Evolutionary conservation across 192 early-diverging fungal genomes (phyloP).

Genomic region (Linnemannia exigua): DNA sequence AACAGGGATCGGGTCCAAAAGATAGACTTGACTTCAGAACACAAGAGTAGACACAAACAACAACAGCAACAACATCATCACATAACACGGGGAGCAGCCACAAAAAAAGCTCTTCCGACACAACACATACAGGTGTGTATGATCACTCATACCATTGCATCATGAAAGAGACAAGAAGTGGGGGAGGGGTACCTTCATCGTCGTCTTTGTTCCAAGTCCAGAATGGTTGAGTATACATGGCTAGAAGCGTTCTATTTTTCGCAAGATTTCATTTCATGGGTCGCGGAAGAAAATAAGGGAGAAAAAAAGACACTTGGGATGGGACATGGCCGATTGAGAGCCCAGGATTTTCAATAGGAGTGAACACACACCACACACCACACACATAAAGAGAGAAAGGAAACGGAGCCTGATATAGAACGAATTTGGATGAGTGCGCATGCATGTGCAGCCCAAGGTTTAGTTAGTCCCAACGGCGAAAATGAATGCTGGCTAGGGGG

Average conservation of each 20-base stretch:
- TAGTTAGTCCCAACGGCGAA: neutral
- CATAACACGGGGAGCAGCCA: neutral
- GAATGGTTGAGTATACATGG: neutral
- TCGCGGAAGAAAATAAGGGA: conserved; percentile 31
- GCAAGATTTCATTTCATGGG: conserved; percentile 25
- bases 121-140: neutral
- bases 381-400: neutral
- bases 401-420: conserved; percentile 1
- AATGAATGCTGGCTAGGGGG: neutral
- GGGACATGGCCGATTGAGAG: neutral
- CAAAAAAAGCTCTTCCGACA: conserved; percentile 1
- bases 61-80: neutral
- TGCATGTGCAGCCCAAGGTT: conserved; percentile 23
- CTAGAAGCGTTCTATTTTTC: conserved; percentile 25
- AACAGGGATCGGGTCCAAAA: neutral
- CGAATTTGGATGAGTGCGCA: neutral
- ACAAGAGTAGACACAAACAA: no score
- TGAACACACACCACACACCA: neutral
- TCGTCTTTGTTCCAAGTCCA: neutral
- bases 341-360: conserved; percentile 6
- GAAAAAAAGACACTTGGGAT: neutral
- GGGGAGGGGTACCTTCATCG: no score
- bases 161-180: neutral
- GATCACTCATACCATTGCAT: neutral
- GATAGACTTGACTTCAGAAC: neutral